phyloP scores from a whole-genome alignment of 306 rosid genomes.

The Castanea crenata region DNA sequence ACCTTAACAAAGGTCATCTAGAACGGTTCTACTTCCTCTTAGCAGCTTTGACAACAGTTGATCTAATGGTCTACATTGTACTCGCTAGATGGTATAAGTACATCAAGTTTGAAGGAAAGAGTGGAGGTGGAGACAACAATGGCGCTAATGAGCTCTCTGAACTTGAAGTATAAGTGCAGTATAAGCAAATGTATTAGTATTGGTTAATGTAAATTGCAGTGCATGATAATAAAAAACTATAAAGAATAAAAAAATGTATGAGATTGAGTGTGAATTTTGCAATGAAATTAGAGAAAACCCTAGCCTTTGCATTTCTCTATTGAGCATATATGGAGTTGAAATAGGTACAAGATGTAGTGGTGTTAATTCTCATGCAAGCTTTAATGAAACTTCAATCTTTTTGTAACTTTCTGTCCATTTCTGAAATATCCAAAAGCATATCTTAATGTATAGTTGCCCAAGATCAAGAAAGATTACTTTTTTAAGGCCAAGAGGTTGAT shows the following conservation, averaged over 20 bases:
- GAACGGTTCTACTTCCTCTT: constrained; percentile 70
- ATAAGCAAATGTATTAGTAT: not conserved
- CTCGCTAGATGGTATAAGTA: constrained; percentile 77
- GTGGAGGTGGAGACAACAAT: constrained; percentile 19
- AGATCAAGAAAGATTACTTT: not conserved
- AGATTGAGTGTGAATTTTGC: not conserved
- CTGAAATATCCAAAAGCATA: too few species aligned
- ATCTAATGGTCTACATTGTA: constrained; percentile 43
- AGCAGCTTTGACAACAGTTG: constrained; percentile 62
- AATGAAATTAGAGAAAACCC: constrained; percentile 15
- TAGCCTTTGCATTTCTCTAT: constrained; percentile 7
- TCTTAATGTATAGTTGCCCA: too few species aligned
- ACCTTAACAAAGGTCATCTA: constrained; percentile 69
- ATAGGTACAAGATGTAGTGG: not conserved
- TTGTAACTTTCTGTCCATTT: too few species aligned
- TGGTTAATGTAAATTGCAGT: not conserved
- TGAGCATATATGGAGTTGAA: not conserved
- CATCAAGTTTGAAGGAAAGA: constrained; percentile 53
- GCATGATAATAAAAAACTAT: not conserved
- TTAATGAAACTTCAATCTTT: too few species aligned
- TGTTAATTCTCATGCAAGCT: not conserved
- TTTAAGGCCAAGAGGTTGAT: not conserved
- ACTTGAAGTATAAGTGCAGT: constrained; percentile 3
- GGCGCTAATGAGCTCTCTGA: not conserved
- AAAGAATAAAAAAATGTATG: too few species aligned